Base-by-base conservation (phyloP, 345 rosid species). In the Physaria fendleri region DNA sequence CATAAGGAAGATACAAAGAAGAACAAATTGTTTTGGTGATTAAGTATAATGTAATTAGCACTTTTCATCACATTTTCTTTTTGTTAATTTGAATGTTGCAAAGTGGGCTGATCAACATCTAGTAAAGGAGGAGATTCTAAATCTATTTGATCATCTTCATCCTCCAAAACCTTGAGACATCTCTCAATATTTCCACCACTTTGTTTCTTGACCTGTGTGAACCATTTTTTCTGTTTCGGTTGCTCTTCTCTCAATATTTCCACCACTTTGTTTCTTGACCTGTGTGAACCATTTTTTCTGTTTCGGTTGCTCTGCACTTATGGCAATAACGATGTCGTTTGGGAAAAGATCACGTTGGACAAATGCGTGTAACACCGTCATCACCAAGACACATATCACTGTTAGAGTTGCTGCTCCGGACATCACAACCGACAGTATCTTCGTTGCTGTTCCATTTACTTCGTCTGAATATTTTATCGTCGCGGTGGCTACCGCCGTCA, bases 321-420 rank as follows among this genome's bases (percentile, higher is more conserved):
- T 87, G 45, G 95, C 91, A 46, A 87, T 84, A 58, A 77, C 85
- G 2, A 84, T 79, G 79, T 84, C 95, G 21, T 84, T 82, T 13
- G 81, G 85, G 68, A 82, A 79, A 61, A 82, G 88, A 68, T 78
- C 71, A 3, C 68, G 38, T 32, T 68, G 64, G 20, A 79, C 75
- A 65, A 82, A 82, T 40, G 82, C 84, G 33, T 79, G 85, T 48
- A 78, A 2, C 16, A 78, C 59, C 0, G 95, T 84, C 4, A 78
- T 39, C 17, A 71, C 69, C 1, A 87, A 74, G 14, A 82, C 78
- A 65, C 78, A 76, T 35, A 78, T 66, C 25, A 79, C 83, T 4
- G 62, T 75, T 40, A 87, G 71, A 9, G 86, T 77, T 38, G 95
- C 71, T 59, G 72, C 47, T 5, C 60, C 53, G 16, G 79, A 67